Evolutionary conservation across 306 rosid genomes (phyloP).

Genomic region (Argentina anserina): DNA sequence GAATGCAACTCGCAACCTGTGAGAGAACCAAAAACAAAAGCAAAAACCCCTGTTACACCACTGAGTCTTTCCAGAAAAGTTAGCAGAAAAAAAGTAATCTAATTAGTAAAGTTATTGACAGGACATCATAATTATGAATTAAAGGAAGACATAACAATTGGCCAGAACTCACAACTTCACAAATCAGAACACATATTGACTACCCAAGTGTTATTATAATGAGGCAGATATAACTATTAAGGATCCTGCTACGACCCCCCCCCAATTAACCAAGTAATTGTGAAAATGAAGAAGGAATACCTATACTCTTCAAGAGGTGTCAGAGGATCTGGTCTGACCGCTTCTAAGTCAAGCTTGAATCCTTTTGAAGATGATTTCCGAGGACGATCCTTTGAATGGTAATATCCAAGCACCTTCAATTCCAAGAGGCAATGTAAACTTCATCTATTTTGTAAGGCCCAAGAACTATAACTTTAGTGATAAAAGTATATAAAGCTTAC

Average conservation of each 20-base stretch:
- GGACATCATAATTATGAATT: background rate
- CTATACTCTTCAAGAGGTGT: constrained; percentile 97
- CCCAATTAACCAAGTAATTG: background rate
- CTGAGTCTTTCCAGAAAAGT: background rate
- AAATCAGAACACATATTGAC: background rate
- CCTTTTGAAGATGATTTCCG: constrained; percentile 79
- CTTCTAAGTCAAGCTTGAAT: constrained; percentile 88
- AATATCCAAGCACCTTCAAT: constrained; percentile 78
- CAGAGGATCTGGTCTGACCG: constrained; percentile 90
- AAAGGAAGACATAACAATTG: background rate
- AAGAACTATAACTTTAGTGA: constrained; percentile 4
- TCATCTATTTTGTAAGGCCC: constrained; percentile 24
- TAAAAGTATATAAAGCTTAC: constrained; percentile 38
- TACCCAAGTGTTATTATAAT: background rate
- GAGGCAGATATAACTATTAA: background rate
- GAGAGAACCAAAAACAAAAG: constrained; percentile 12
- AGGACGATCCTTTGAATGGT: constrained; percentile 80
- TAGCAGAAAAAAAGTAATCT: background rate
- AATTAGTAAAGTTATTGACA: background rate
- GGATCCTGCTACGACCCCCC: background rate
- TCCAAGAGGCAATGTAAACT: constrained; percentile 24
- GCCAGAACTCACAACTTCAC: background rate
- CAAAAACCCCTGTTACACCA: constrained; percentile 5
- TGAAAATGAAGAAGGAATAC: constrained; percentile 24
- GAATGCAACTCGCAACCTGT: constrained; percentile 63